Conservation (phyloP, 257 asterid species). For the Apocynum venetum region DNA sequence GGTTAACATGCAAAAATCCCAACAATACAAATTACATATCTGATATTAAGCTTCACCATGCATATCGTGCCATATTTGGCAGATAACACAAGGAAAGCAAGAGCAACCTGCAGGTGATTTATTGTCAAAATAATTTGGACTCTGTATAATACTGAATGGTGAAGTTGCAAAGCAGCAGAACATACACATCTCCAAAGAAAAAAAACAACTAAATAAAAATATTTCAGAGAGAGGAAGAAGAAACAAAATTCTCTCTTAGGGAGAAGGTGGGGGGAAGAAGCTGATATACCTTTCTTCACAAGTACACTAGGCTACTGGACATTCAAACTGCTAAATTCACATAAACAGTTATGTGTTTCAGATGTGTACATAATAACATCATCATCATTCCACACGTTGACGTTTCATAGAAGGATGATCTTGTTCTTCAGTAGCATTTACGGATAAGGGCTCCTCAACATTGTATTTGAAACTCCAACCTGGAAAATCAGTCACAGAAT, state of each 20-base stretch:
- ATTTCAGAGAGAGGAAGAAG: background rate
- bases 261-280: too few species aligned
- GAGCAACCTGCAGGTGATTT: background rate
- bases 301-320: too few species aligned
- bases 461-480: slow-evolving; percentile 71
- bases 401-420: slow-evolving; percentile 38
- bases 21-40: background rate
- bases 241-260: background rate
- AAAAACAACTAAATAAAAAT: background rate
- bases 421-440: slow-evolving; percentile 11
- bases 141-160: background rate
- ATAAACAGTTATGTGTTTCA: background rate
- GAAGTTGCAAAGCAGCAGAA: background rate
- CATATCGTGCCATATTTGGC: background rate
- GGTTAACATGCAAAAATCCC: background rate
- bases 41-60: background rate
- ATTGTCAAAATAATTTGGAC: background rate
- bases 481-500: slow-evolving; percentile 41
- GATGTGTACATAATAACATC: background rate
- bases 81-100: background rate
- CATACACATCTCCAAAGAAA: background rate
- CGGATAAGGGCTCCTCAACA: slow-evolving; percentile 19
- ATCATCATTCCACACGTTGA: slow-evolving; percentile 30
- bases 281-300: background rate
- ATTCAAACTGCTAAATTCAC: background rate